Evolutionary conservation across 2,329 filamentous ascomycete genomes (phyloP).

Genomic region (Alternaria dauci): DNA sequence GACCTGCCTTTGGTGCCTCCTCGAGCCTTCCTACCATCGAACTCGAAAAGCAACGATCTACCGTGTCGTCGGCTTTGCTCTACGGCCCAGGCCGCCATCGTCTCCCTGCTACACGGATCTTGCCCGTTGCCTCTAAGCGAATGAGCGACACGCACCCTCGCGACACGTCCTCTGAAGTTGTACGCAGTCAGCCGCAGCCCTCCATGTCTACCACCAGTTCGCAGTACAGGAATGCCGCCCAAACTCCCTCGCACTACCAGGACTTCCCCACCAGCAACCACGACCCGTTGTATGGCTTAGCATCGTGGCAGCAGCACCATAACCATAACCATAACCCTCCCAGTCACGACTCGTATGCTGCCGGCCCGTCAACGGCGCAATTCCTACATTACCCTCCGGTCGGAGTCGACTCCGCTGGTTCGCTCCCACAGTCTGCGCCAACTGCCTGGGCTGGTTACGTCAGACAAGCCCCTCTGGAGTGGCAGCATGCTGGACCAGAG

Average conservation of each 20-base stretch:
- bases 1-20: slow-evolving; percentile 32
- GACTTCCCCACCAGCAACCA: slow-evolving; percentile 28
- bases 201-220: slow-evolving; percentile 42
- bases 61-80: slow-evolving; percentile 26
- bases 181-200: slow-evolving; percentile 37
- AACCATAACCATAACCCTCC: slow-evolving; percentile 1
- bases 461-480: slow-evolving; percentile 28
- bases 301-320: slow-evolving; percentile 33
- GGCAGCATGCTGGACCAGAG: slow-evolving; percentile 26
- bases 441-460: slow-evolving; percentile 33
- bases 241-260: slow-evolving; percentile 41
- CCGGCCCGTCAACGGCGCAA: slow-evolving; percentile 34
- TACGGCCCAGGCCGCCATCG: slow-evolving; percentile 32
- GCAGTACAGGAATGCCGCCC: slow-evolving; percentile 41
- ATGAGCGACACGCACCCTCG: slow-evolving; percentile 30
- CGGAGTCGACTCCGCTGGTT: slow-evolving; percentile 36
- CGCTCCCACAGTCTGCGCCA: slow-evolving; percentile 23
- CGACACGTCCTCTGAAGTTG: slow-evolving; percentile 28
- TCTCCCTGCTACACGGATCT: slow-evolving; percentile 27
- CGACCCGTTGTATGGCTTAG: slow-evolving; percentile 37
- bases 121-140: slow-evolving; percentile 25
- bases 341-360: slow-evolving; percentile 30
- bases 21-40: slow-evolving; percentile 29
- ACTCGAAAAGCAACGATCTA: slow-evolving; percentile 28
- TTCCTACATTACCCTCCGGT: slow-evolving; percentile 37